A percentile compares a stretch with the other conserved stretches of the same genome.
phyloP scores from a whole-genome alignment of 257 asterid genomes.

The Leonotis leonurus region DNA sequence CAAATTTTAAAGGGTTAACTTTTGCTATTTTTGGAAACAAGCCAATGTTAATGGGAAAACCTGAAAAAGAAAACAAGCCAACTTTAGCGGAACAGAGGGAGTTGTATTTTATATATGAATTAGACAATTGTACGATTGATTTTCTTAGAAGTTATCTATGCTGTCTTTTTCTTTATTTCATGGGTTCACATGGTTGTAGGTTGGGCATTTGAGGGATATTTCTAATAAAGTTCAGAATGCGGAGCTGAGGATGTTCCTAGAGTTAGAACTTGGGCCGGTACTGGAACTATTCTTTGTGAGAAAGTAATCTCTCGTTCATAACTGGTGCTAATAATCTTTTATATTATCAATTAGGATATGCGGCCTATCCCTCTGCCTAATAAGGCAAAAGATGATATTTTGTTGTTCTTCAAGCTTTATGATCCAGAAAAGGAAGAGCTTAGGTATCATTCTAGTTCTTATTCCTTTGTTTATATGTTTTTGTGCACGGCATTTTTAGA shows the following conservation, averaged over 20 bases:
- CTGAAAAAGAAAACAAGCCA: too few species aligned
- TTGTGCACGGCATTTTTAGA: background rate
- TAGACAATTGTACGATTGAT: too few species aligned
- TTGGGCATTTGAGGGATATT: conserved; percentile 37
- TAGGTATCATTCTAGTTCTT: conserved; percentile 24
- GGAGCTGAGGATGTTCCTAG: conserved; percentile 43
- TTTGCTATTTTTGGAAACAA: too few species aligned
- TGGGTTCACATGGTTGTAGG: conserved; percentile 25
- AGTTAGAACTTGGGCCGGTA: conserved; percentile 45
- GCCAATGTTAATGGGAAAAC: too few species aligned
- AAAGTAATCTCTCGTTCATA: background rate
- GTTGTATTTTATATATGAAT: background rate
- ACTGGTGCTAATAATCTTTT: conserved; percentile 11
- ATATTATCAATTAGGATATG: conserved; percentile 26
- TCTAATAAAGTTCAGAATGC: conserved; percentile 28
- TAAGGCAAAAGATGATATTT: conserved; percentile 37
- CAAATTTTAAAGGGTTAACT: too few species aligned
- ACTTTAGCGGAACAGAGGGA: too few species aligned
- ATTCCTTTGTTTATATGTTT: background rate
- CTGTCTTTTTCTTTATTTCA: conserved; percentile 5
- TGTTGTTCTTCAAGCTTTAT: conserved; percentile 49
- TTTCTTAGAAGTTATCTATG: too few species aligned
- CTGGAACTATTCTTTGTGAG: background rate
- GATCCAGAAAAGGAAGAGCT: conserved; percentile 47
- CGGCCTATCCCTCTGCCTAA: conserved; percentile 30